Percentiles rank a stretch among this genome's conserved stretches.
Conservation (phyloP, 164 flowering plant genomes). For the Houttuynia cordata region DNA sequence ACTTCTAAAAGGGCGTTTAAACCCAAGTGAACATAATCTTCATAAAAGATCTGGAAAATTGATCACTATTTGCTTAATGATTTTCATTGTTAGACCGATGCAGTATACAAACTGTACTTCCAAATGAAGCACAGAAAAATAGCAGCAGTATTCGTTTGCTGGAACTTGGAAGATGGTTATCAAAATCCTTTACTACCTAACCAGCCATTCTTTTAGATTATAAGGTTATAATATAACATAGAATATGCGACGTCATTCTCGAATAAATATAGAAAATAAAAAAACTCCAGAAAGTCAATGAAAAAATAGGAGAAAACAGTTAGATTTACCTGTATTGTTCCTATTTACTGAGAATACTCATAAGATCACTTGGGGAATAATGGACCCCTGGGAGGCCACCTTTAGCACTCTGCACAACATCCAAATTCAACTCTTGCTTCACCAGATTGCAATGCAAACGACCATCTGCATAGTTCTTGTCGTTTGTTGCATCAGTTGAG, state of each 20-base stretch:
- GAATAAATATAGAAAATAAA: background rate
- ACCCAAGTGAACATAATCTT: too few relatives aligned
- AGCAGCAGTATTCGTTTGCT: too few relatives aligned
- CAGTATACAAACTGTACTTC: too few relatives aligned
- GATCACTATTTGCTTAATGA: too few relatives aligned
- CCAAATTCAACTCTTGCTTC: slow-evolving; percentile 47
- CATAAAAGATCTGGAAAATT: too few relatives aligned
- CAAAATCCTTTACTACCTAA: background rate
- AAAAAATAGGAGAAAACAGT: background rate
- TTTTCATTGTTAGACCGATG: too few relatives aligned
- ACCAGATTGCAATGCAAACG: slow-evolving; percentile 16
- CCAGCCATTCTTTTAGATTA: background rate
- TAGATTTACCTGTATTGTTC: slow-evolving; percentile 13
- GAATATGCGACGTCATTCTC: background rate
- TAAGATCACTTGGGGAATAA: slow-evolving; percentile 40
- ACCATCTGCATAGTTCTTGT: slow-evolving; percentile 17
- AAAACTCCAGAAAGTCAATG: too few relatives aligned
- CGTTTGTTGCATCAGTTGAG: slow-evolving; percentile 17
- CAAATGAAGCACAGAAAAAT: too few relatives aligned
- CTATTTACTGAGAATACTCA: slow-evolving; percentile 62
- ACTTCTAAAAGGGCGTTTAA: too few relatives aligned
- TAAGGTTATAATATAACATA: too few relatives aligned
- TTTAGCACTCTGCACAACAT: slow-evolving; percentile 27
- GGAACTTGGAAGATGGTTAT: too few relatives aligned
- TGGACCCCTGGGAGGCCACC: slow-evolving; percentile 24